phyloP scores from a whole-genome alignment of 129 eudicot genomes.

The Erigeron canadensis region DNA sequence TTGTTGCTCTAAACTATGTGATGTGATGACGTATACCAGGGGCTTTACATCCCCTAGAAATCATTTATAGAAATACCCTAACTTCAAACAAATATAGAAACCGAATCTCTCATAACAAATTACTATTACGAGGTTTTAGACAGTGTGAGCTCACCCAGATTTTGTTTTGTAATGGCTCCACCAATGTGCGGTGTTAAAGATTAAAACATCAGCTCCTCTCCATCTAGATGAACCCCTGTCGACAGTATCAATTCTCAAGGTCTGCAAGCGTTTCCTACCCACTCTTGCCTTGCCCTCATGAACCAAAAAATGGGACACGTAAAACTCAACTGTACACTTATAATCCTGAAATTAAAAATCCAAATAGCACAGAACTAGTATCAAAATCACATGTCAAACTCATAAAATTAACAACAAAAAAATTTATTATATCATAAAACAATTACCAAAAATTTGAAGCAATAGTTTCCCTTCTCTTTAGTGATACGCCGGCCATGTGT shows the following conservation, averaged over 20 bases:
- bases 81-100: not conserved
- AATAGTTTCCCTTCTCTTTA: slow-evolving; percentile 70
- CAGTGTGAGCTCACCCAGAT: slow-evolving; percentile 66
- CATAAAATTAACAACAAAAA: not conserved
- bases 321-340: slow-evolving; percentile 89
- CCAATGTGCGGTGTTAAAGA: slow-evolving; percentile 97
- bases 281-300: slow-evolving; percentile 91
- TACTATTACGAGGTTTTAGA: slow-evolving; percentile 7
- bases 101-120: not conserved
- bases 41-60: too few relatives aligned
- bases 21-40: too few relatives aligned
- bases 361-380: not conserved
- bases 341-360: slow-evolving; percentile 53
- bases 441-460: slow-evolving; percentile 81
- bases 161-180: slow-evolving; percentile 89
- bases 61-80: not conserved
- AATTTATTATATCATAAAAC: not conserved
- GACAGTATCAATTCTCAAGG: slow-evolving; percentile 79
- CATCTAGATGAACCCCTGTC: slow-evolving; percentile 90
- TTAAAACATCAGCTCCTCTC: slow-evolving; percentile 90
- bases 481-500: slow-evolving; percentile 76
- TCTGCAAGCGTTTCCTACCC: slow-evolving; percentile 78
- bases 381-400: not conserved
- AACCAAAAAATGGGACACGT: slow-evolving; percentile 85
- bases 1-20: too few relatives aligned